Percentiles rank a stretch among this genome's conserved stretches.
Conservation (phyloP, 768 basidiomycete genomes). For the Trametes sanguinea region DNA sequence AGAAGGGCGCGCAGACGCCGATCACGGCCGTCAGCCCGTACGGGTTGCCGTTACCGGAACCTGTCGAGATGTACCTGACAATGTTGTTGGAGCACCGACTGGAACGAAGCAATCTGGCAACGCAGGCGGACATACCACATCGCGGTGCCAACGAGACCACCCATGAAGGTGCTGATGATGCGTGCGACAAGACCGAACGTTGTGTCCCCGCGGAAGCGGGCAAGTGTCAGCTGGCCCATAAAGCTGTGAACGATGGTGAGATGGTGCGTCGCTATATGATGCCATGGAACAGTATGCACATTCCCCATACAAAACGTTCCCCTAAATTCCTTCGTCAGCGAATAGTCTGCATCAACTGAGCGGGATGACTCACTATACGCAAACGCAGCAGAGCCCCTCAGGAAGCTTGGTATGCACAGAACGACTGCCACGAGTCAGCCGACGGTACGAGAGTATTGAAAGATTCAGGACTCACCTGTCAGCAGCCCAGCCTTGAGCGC, state of each 20-base stretch:
- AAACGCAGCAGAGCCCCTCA: constrained; percentile 54
- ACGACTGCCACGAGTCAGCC: constrained; percentile 41
- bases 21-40: constrained; percentile 72
- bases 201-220: constrained; percentile 77
- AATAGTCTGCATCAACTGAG: background rate
- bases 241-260: too few species aligned
- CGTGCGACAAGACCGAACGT: constrained; percentile 64
- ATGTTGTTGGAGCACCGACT: background rate
- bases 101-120: background rate
- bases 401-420: constrained; percentile 59
- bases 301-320: constrained; percentile 70
- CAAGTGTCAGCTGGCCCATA: constrained; percentile 75
- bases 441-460: background rate
- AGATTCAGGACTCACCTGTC: constrained; percentile 42
- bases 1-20: constrained; percentile 69
- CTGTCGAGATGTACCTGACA: constrained; percentile 69
- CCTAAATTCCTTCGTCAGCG: constrained; percentile 36
- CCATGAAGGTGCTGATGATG: constrained; percentile 64
- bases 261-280: too few species aligned
- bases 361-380: constrained; percentile 53
- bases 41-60: constrained; percentile 56
- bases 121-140: constrained; percentile 57
- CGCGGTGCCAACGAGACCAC: constrained; percentile 59
- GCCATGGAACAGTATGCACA: too few species aligned
- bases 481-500: constrained; percentile 72